Conservation (phyloP, 345 rosid genomes). For the Geranium rotundifolium region DNA sequence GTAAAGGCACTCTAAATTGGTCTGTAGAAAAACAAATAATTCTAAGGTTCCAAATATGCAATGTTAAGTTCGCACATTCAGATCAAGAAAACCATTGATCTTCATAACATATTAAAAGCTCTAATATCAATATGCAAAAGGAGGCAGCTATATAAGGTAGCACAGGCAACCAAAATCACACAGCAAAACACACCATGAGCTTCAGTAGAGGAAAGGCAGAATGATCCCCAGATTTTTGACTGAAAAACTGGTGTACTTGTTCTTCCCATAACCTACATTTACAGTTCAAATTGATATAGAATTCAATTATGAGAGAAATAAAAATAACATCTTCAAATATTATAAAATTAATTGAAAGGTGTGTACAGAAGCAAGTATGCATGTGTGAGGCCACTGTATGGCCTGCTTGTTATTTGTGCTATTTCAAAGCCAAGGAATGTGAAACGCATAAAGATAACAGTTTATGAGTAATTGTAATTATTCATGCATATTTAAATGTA, state of each 20-base stretch:
- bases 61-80: not conserved
- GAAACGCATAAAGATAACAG: too few relatives aligned
- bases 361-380: not conserved
- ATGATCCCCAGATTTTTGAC: constrained; percentile 23
- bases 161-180: constrained; percentile 1
- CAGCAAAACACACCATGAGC: constrained; percentile 35
- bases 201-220: constrained; percentile 35
- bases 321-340: not conserved
- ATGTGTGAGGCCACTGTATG: not conserved
- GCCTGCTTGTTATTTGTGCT: not conserved
- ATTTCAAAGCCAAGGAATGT: not conserved
- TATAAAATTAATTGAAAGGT: too few relatives aligned
- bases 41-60: not conserved
- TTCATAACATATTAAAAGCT: not conserved
- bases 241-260: constrained; percentile 29
- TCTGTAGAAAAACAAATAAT: too few relatives aligned
- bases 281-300: constrained; percentile 3
- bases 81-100: not conserved
- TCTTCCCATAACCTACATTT: constrained; percentile 52
- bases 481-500: too few relatives aligned
- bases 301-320: constrained; percentile 1
- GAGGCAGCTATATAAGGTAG: not conserved
- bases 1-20: not conserved
- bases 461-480: too few relatives aligned
- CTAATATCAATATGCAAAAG: not conserved